Percentiles rank a stretch among this genome's conserved stretches.
Evolutionary conservation across 306 rosid genomes (phyloP).

Genomic region (Luffa aegyptiaca): DNA sequence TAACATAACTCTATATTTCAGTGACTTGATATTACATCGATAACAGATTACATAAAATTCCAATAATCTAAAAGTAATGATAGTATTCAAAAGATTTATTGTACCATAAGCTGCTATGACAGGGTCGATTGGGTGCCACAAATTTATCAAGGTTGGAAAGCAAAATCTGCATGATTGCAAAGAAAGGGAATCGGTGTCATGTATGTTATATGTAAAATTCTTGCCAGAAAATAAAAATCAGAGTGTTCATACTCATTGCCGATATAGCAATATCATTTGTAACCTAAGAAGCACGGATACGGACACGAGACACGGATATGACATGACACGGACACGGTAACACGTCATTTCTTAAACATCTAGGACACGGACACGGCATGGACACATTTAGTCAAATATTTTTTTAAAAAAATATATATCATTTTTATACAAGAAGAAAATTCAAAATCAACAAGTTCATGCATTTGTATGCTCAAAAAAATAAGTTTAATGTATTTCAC

Average conservation of each 20-base stretch:
- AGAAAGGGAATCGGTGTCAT: slow-evolving; percentile 1
- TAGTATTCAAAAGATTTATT: not conserved
- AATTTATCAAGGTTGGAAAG: slow-evolving; percentile 26
- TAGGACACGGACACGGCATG: too few relatives aligned
- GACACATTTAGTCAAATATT: too few relatives aligned
- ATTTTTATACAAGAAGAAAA: too few relatives aligned
- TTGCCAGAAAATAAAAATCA: not conserved
- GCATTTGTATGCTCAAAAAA: too few relatives aligned
- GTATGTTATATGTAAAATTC: not conserved
- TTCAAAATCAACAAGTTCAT: too few relatives aligned
- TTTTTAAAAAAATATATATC: too few relatives aligned
- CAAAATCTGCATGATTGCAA: slow-evolving; percentile 15
- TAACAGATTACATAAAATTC: not conserved
- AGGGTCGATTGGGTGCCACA: slow-evolving; percentile 26
- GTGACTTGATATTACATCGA: not conserved
- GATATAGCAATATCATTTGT: not conserved
- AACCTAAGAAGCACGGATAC: not conserved
- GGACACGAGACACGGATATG: too few relatives aligned
- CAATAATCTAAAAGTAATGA: not conserved
- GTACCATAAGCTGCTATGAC: slow-evolving; percentile 29
- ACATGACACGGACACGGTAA: too few relatives aligned
- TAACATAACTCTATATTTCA: not conserved
- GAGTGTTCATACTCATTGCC: not conserved
- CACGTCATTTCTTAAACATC: too few relatives aligned
- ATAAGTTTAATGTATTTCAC: too few relatives aligned